phyloP scores from a whole-genome alignment of 768 basidiomycete species.

The Sutorius australiensis region DNA sequence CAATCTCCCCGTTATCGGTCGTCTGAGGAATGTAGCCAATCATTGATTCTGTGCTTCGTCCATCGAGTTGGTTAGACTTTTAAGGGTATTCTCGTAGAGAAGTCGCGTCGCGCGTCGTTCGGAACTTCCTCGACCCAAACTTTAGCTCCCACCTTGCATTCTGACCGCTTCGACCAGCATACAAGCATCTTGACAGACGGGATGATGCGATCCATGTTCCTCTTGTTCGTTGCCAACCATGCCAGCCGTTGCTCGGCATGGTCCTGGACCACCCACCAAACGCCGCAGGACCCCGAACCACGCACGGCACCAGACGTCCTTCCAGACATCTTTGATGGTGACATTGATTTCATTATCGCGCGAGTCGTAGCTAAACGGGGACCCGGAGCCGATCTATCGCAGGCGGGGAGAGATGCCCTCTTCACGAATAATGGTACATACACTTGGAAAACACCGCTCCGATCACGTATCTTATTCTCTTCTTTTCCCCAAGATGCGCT shows the following conservation, averaged over 20 bases:
- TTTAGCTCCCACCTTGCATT: too few relatives aligned
- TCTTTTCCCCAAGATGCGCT: slow-evolving; percentile 35
- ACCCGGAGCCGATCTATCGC: slow-evolving; percentile 18
- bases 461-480: slow-evolving; percentile 8
- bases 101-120: background rate
- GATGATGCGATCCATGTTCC: slow-evolving; percentile 3
- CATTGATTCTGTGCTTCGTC: background rate
- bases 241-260: slow-evolving; percentile 20
- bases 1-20: background rate
- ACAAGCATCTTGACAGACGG: slow-evolving; percentile 2
- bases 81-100: background rate
- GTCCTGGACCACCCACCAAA: slow-evolving; percentile 29
- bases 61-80: background rate
- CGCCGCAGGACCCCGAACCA: slow-evolving; percentile 14
- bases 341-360: slow-evolving; percentile 7
- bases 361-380: slow-evolving; percentile 10
- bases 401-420: slow-evolving; percentile 16
- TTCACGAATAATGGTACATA: slow-evolving; percentile 15
- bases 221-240: slow-evolving; percentile 14
- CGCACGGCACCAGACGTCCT: background rate
- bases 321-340: slow-evolving; percentile 23
- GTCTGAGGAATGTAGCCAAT: background rate
- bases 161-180: background rate
- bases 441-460: slow-evolving; percentile 1
- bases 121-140: background rate